Percentiles rank a stretch among this genome's conserved stretches.
phyloP scores from a whole-genome alignment of 345 rosid species.

The Arabidopsis suecica region DNA sequence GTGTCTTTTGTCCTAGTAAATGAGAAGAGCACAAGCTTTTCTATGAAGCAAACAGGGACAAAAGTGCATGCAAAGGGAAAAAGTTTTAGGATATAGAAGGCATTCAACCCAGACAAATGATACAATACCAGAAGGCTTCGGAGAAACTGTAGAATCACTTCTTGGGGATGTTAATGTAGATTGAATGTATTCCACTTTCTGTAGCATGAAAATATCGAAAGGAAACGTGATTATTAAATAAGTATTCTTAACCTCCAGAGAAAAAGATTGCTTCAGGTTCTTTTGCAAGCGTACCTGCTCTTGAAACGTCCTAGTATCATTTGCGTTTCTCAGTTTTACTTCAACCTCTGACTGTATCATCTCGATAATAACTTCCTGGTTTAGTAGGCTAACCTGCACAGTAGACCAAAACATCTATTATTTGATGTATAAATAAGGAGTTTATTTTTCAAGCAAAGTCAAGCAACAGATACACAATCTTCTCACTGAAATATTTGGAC shows the following conservation, averaged over 20 bases:
- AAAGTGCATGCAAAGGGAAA: neutral
- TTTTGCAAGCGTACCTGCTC: slow-evolving; percentile 71
- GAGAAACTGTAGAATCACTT: slow-evolving; percentile 55
- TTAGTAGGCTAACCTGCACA: slow-evolving; percentile 91
- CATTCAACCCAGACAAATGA: slow-evolving; percentile 13
- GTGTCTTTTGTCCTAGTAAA: slow-evolving; percentile 63
- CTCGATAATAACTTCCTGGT: slow-evolving; percentile 83
- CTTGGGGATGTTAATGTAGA: slow-evolving; percentile 45
- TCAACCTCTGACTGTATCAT: slow-evolving; percentile 82
- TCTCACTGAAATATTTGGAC: slow-evolving; percentile 1
- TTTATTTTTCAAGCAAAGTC: neutral
- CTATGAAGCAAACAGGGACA: slow-evolving; percentile 9
- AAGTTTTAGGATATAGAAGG: slow-evolving; percentile 6
- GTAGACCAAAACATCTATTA: slow-evolving; percentile 23
- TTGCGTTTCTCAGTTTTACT: slow-evolving; percentile 68
- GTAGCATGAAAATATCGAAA: slow-evolving; percentile 30
- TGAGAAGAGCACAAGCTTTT: slow-evolving; percentile 29
- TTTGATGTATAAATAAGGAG: slow-evolving; percentile 10
- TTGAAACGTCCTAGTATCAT: slow-evolving; percentile 74
- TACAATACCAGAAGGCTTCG: slow-evolving; percentile 49
- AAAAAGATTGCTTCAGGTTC: neutral
- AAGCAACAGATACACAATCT: slow-evolving; percentile 15
- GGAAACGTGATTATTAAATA: neutral
- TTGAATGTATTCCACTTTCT: slow-evolving; percentile 67
- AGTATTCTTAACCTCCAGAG: slow-evolving; percentile 9